Conservation (phyloP, 495 filamentous ascomycete genomes). For the Hamigera avellanea region DNA sequence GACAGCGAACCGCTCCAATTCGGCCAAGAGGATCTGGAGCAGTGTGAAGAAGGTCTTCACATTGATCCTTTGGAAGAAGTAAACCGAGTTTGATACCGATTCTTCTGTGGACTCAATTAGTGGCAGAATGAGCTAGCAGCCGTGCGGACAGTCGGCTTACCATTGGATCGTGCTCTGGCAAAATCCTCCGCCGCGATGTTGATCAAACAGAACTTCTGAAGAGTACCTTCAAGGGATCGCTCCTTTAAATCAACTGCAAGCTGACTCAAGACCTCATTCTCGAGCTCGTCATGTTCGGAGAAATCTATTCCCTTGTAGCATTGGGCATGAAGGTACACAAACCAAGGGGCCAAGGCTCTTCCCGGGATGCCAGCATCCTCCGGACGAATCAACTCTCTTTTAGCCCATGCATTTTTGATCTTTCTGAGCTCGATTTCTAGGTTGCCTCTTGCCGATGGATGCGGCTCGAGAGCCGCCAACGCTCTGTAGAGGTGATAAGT, state of each 20-base stretch:
- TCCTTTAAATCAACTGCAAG: slow-evolving; percentile 63
- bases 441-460: slow-evolving; percentile 60
- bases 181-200: slow-evolving; percentile 77
- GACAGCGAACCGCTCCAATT: slow-evolving; percentile 46
- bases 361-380: slow-evolving; percentile 38
- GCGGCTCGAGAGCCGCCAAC: slow-evolving; percentile 56
- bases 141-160: slow-evolving; percentile 30
- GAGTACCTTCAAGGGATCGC: slow-evolving; percentile 46
- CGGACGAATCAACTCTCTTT: slow-evolving; percentile 43
- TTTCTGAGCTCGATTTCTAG: slow-evolving; percentile 74
- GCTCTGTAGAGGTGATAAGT: slow-evolving; percentile 86
- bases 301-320: slow-evolving; percentile 66
- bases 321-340: slow-evolving; percentile 76
- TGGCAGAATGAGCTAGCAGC: slow-evolving; percentile 5
- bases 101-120: slow-evolving; percentile 24
- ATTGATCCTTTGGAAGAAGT: slow-evolving; percentile 71
- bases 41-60: slow-evolving; percentile 69
- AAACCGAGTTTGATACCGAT: slow-evolving; percentile 41
- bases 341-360: slow-evolving; percentile 59
- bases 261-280: slow-evolving; percentile 73
- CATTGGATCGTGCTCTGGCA: slow-evolving; percentile 45
- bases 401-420: slow-evolving; percentile 47
- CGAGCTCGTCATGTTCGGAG: slow-evolving; percentile 66
- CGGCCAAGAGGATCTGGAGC: slow-evolving; percentile 57
- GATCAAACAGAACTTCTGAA: slow-evolving; percentile 72